Conservation (phyloP, 352 stramenopile species). For the Phytophthora pinifolia region DNA sequence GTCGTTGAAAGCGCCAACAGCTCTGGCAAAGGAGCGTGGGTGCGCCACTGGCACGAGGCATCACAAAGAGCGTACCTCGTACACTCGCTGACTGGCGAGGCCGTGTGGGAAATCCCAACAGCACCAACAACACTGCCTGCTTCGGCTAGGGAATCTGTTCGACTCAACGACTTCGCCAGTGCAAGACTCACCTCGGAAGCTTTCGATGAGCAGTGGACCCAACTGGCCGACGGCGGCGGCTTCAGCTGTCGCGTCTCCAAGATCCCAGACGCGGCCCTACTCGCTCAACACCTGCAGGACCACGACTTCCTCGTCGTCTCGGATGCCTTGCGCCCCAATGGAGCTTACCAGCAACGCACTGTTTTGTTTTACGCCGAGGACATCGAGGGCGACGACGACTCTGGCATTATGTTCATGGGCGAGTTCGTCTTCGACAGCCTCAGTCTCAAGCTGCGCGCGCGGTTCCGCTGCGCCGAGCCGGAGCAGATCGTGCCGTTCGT, state of each 20-base stretch:
- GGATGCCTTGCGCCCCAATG: slow-evolving; percentile 37
- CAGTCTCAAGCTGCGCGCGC: slow-evolving; percentile 60
- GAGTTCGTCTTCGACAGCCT: slow-evolving; percentile 77
- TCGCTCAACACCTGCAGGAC: slow-evolving; percentile 45
- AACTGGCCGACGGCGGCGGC: slow-evolving; percentile 48
- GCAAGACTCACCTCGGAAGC: slow-evolving; percentile 25
- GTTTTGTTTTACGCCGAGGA: slow-evolving; percentile 56
- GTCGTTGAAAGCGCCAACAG: slow-evolving; percentile 12
- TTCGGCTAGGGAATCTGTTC: not conserved
- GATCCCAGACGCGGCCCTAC: slow-evolving; percentile 40
- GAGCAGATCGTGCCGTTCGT: slow-evolving; percentile 66
- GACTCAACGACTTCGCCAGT: slow-evolving; percentile 5
- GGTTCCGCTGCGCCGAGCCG: slow-evolving; percentile 54
- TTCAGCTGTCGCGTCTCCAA: slow-evolving; percentile 67
- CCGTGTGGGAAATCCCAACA: slow-evolving; percentile 63
- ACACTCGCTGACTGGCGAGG: slow-evolving; percentile 66
- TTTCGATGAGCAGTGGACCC: slow-evolving; percentile 57
- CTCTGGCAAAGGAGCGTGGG: slow-evolving; percentile 40
- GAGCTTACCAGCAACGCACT: slow-evolving; percentile 38
- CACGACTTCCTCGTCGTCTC: slow-evolving; percentile 58
- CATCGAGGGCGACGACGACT: slow-evolving; percentile 3
- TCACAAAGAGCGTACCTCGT: slow-evolving; percentile 61
- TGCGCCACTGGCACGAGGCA: slow-evolving; percentile 61
- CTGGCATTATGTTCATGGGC: slow-evolving; percentile 49
- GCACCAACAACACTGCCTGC: not conserved